Evolutionary conservation across 1,284 basidiomycete species (phyloP).

Genomic region (Ceratobasidium sp.): DNA sequence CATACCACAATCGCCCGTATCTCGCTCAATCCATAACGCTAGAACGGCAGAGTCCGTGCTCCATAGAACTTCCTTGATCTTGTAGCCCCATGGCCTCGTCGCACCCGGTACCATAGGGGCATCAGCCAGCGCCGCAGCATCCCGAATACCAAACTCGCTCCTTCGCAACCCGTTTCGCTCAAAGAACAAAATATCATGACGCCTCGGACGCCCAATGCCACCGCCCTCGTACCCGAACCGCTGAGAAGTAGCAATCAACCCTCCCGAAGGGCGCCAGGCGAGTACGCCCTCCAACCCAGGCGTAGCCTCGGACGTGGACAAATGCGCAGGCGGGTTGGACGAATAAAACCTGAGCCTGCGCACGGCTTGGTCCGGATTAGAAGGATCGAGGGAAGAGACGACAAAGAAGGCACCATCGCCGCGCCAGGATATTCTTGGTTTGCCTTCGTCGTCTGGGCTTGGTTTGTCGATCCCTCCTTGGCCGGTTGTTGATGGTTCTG

Average conservation of each 20-base stretch:
- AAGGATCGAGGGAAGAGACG: conserved; percentile 75
- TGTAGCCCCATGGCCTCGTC: conserved; percentile 68
- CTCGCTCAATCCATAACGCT: conserved; percentile 85
- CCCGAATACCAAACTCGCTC: conserved; percentile 86
- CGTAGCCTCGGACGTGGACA: conserved; percentile 88
- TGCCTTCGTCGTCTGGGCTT: conserved; percentile 79
- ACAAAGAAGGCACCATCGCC: conserved; percentile 93
- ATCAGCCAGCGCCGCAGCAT: conserved; percentile 59
- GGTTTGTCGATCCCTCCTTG: conserved; percentile 58
- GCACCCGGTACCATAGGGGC: conserved; percentile 51
- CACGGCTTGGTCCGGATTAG: conserved; percentile 3
- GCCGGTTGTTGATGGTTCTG: conserved; percentile 64
- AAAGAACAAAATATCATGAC: conserved; percentile 94
- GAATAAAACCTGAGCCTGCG: conserved; percentile 50
- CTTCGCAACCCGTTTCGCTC: conserved; percentile 95
- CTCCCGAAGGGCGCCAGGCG: conserved; percentile 92
- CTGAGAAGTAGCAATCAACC: conserved; percentile 86
- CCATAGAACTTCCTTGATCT: conserved; percentile 85
- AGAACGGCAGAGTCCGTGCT: conserved; percentile 90
- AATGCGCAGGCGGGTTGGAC: conserved; percentile 76
- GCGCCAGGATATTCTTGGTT: conserved; percentile 89
- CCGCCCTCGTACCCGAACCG: conserved; percentile 82
- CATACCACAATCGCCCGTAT: conserved; percentile 77
- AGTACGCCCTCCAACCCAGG: conserved; percentile 85
- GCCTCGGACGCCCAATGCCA: conserved; percentile 73